These are phyloP conservation scores for Suillus spraguei DNA, from an alignment of 768 basidiomycete species.

Conservation along the genomic window DNA sequence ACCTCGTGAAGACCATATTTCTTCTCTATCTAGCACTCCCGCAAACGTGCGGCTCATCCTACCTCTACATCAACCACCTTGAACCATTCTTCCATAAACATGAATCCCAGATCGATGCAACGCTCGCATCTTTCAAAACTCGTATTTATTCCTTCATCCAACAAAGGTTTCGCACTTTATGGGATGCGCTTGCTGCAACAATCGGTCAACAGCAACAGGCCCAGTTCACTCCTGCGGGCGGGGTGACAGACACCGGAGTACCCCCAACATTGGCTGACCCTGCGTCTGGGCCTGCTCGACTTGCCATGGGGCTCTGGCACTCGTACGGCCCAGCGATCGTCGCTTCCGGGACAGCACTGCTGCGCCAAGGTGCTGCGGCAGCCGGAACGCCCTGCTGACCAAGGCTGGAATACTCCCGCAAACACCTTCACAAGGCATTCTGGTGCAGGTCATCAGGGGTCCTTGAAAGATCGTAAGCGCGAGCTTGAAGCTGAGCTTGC, in stretches of 20 bases:
- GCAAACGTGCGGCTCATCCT: conserved; percentile 85
- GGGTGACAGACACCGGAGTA: conserved; percentile 30
- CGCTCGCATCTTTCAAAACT: conserved; percentile 66
- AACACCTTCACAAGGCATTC: conserved; percentile 26
- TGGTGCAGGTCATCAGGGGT: conserved; percentile 7
- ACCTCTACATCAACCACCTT: conserved; percentile 79
- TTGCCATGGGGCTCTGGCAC: conserved; percentile 72
- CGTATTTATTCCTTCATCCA: conserved; percentile 67
- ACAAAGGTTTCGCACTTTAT: conserved; percentile 59
- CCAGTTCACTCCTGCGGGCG: conserved; percentile 21
- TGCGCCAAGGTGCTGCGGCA: conserved; percentile 53
- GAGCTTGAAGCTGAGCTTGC: conserved; percentile 64
- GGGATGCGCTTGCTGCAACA: conserved; percentile 61
- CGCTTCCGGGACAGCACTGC: conserved; percentile 64
- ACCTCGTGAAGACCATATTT: conserved; percentile 77
- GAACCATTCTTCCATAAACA: conserved; percentile 83
- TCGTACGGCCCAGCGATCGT: conserved; percentile 75
- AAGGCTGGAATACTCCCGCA: conserved; percentile 30
- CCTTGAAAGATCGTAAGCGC: conserved; percentile 46
- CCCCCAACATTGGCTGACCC: conserved; percentile 55
- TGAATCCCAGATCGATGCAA: conserved; percentile 82
- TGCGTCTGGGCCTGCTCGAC: conserved; percentile 63
- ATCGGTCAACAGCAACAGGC: conserved; percentile 45
- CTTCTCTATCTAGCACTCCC: conserved; percentile 90
- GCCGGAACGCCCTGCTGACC: conserved; percentile 34